These are phyloP conservation scores for Stagonosporopsis vannaccii DNA, from an alignment of 2,329 filamentous ascomycete species.

Conservation along the genomic window DNA sequence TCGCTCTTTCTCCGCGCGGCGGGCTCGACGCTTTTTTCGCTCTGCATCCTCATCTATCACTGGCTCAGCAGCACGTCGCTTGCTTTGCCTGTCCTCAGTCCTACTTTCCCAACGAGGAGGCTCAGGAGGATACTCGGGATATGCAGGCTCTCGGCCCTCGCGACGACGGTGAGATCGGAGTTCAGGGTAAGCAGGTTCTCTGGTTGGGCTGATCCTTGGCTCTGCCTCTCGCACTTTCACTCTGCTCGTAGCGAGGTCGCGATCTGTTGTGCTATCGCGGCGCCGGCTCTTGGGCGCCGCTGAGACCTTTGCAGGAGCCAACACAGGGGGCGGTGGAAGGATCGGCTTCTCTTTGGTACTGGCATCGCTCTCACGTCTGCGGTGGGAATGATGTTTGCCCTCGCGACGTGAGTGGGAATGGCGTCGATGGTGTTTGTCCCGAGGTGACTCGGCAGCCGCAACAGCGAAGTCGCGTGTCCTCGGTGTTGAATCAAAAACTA, in stretches of 20 bases:
- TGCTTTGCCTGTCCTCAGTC: conserved; percentile 39
- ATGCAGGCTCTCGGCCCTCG: conserved; percentile 37
- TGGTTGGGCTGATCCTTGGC: conserved; percentile 26
- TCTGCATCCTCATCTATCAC: conserved; percentile 39
- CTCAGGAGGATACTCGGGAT: conserved; percentile 39
- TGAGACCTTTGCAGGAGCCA: conserved; percentile 31
- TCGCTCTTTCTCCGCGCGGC: conserved; percentile 38
- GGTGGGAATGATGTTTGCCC: conserved; percentile 34
- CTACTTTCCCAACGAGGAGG: conserved; percentile 34
- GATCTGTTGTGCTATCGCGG: conserved; percentile 44
- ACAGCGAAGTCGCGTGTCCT: conserved; percentile 38
- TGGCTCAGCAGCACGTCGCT: conserved; percentile 35
- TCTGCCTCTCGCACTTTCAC: conserved; percentile 30
- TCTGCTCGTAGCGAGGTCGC: conserved; percentile 31
- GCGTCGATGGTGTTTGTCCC: conserved; percentile 39
- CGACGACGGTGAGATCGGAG: conserved; percentile 37
- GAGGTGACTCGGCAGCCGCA: conserved; percentile 29
- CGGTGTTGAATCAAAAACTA: conserved; percentile 10
- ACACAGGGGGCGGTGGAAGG: conserved; percentile 24
- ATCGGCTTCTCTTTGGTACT: conserved; percentile 37
- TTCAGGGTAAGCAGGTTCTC: conserved; percentile 38
- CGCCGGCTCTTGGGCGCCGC: conserved; percentile 36
- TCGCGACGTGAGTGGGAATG: conserved; percentile 39
- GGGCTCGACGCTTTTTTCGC: conserved; percentile 35
- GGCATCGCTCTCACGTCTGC: conserved; percentile 43